These are phyloP conservation scores for Moesziomyces sp. DNA, from an alignment of 1,284 basidiomycete genomes.

Conservation along the genomic window DNA sequence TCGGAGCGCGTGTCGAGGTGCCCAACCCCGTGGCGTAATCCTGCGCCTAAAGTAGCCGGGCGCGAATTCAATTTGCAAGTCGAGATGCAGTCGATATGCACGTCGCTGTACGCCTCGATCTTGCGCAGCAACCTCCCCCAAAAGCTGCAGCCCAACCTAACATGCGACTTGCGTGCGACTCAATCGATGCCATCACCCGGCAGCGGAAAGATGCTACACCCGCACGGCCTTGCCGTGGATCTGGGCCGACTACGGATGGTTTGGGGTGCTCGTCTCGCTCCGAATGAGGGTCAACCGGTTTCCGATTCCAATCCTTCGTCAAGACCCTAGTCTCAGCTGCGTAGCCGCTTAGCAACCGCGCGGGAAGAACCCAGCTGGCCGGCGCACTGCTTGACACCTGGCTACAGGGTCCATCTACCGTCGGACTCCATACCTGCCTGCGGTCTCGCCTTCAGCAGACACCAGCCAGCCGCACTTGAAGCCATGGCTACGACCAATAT, in stretches of 20 bases:
- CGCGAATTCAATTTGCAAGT: background rate
- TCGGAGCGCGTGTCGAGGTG: background rate
- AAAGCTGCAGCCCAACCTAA: background rate
- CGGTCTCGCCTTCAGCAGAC: no score
- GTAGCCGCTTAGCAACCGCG: background rate
- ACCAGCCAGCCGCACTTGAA: no score
- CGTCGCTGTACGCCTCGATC: constrained; percentile 10
- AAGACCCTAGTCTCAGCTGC: background rate
- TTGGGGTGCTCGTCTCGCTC: constrained; percentile 2
- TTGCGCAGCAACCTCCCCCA: background rate
- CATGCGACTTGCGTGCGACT: background rate
- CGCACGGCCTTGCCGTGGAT: no score
- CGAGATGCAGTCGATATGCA: background rate
- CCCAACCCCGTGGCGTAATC: background rate
- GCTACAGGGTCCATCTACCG: background rate
- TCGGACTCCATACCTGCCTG: background rate
- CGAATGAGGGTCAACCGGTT: background rate
- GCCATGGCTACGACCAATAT: no score
- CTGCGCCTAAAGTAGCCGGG: background rate
- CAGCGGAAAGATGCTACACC: no score
- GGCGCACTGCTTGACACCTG: background rate
- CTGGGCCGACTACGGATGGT: no score
- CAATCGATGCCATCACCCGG: no score
- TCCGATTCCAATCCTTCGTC: background rate
- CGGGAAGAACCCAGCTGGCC: background rate